These are phyloP conservation scores for Rugosomyces carneus DNA, from an alignment of 1,284 basidiomycete genomes.

Conservation along the genomic window DNA sequence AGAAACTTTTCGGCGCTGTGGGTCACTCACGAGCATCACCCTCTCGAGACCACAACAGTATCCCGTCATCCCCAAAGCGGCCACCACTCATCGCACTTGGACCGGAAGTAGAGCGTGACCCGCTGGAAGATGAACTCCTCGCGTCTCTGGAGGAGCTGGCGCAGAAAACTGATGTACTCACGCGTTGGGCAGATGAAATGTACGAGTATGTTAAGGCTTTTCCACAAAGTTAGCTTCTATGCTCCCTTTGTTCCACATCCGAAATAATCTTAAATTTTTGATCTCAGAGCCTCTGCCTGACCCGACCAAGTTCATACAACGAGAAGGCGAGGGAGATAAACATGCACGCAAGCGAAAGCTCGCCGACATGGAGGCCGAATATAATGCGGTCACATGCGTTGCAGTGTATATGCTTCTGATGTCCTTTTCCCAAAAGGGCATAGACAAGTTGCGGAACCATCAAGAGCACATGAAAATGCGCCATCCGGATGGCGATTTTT, in stretches of 20 bases:
- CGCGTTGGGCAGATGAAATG: conserved; percentile 91
- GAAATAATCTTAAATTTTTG: background rate
- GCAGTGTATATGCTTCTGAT: conserved; percentile 92
- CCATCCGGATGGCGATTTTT: conserved; percentile 65
- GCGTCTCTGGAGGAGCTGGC: conserved; percentile 80
- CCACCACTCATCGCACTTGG: conserved; percentile 42
- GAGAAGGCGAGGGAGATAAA: conserved; percentile 68
- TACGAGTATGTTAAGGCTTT: conserved; percentile 76
- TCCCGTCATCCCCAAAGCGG: conserved; percentile 47
- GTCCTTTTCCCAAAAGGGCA: conserved; percentile 89
- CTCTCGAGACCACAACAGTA: conserved; percentile 29
- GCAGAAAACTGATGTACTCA: conserved; percentile 92
- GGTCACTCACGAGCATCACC: conserved; percentile 32
- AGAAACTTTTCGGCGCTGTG: conserved; percentile 78
- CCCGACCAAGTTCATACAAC: conserved; percentile 61
- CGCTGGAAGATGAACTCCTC: conserved; percentile 77
- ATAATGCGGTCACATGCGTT: conserved; percentile 78
- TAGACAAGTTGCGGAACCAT: conserved; percentile 66
- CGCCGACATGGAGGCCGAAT: conserved; percentile 68
- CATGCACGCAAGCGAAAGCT: conserved; percentile 59
- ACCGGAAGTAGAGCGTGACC: conserved; percentile 49
- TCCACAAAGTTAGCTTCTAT: conserved; percentile 66
- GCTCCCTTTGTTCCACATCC: background rate
- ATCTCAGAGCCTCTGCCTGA: conserved; percentile 66
- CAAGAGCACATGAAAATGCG: conserved; percentile 73